phyloP scores from a whole-genome alignment of 331 rosid species.

The Rosa hybrid region DNA sequence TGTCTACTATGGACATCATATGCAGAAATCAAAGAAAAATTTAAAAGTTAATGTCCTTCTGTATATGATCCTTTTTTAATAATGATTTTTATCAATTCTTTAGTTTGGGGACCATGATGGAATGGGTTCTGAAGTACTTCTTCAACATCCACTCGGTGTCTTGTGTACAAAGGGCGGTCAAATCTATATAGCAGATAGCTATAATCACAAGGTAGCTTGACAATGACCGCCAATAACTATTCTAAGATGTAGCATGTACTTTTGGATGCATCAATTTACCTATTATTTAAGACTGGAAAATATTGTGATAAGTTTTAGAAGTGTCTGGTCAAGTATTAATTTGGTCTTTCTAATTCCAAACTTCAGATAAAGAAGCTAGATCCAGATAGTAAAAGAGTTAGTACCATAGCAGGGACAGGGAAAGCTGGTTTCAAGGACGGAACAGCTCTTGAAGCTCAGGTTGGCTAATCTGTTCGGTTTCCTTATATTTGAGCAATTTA shows the following conservation, averaged over 20 bases:
- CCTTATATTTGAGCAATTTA: constrained; percentile 22
- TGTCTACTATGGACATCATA: constrained; percentile 1
- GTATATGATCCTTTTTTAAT: not conserved
- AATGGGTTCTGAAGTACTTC: constrained; percentile 79
- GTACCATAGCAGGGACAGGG: constrained; percentile 85
- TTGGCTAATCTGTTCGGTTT: constrained; percentile 28
- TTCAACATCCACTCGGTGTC: constrained; percentile 94
- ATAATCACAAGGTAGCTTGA: constrained; percentile 85
- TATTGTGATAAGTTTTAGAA: not conserved
- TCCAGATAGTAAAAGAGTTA: constrained; percentile 74
- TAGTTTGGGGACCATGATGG: constrained; percentile 99
- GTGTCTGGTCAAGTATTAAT: not conserved
- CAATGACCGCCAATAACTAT: constrained; percentile 12
- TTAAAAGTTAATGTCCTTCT: not conserved
- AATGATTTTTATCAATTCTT: constrained; percentile 25
- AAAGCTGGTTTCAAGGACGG: constrained; percentile 96
- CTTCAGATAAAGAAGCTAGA: constrained; percentile 87
- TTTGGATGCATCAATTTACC: not conserved
- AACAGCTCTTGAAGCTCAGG: constrained; percentile 73
- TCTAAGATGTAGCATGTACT: constrained; percentile 10
- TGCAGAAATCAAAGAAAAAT: not conserved
- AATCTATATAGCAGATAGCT: constrained; percentile 87
- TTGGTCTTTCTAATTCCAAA: constrained; percentile 15
- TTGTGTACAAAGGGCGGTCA: constrained; percentile 67
- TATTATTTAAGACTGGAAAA: constrained; percentile 1